Evolutionary conservation across 2,329 filamentous ascomycete species (phyloP), one percentile per base, ranked within the genome.

Genomic region (Cladosporium sp.): DNA sequence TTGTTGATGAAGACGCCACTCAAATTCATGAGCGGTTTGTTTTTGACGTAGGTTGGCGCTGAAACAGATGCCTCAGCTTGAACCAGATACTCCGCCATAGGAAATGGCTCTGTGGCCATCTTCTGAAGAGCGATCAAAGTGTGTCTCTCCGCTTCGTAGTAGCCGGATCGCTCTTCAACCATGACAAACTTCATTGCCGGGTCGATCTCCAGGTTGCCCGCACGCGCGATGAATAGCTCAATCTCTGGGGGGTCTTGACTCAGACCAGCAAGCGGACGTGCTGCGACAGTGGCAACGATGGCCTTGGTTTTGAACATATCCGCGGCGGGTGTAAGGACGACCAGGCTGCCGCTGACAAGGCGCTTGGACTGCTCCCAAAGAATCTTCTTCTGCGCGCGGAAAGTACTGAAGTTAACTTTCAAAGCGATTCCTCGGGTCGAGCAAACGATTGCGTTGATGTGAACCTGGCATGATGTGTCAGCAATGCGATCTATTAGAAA

Each of bases 101-200:
- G 73, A 56, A 55, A 73, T 67, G 69, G 68, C 67, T 86, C 83
- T 53, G 66, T 64, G 50, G 68, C 75, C 68, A 78, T 64, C 68
- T 82, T 74, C 70, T 95, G 88, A 1, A 95, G 68, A 0, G 86
- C 84, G 12, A 79, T 71, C 63, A 96, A 74, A 0, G 83, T 84
- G 62, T 95, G 82, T 0, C 87, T 78, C 32, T 80, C 76, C 0
- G 86, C 81, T 65, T 96, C 91, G 55, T 82, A 95, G 62, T 90
- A 95, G 1, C 86, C 84, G 0, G 68, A 67, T 3, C 83, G 78
- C 1, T 85, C 78, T 62, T 95, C 88, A 0, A 95, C 70, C 87
- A 95, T 95, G 9, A 91, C 67, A 65, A 83, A 84, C 58, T 86
- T 82, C 29, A 78, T 67, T 13, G 78, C 76, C 0, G 88, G 82